Percentiles rank a stretch among this genome's conserved stretches.
phyloP scores from a whole-genome alignment of 176 grass and related monocot genomes.

The Oryza glumipatula region DNA sequence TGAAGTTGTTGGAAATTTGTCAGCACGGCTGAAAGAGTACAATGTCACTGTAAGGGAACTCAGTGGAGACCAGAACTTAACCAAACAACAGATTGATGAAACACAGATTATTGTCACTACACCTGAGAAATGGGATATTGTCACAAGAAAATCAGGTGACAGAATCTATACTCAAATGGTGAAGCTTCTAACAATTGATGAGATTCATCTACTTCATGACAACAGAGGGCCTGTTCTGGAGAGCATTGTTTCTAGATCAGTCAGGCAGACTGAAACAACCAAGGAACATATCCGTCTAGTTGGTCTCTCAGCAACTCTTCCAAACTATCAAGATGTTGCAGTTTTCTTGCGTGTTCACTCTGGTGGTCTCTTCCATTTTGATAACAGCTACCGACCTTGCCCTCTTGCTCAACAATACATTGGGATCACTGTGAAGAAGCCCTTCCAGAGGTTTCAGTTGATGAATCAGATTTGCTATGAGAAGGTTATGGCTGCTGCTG shows the following conservation, averaged over 20 bases:
- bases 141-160: conserved; percentile 94
- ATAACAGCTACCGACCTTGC: conserved; percentile 93
- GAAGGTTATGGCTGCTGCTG: conserved; percentile 85
- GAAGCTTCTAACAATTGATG: conserved; percentile 78
- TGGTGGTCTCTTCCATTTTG: conserved; percentile 82
- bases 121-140: conserved; percentile 98
- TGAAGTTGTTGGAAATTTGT: conserved; percentile 96
- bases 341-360: conserved; percentile 69
- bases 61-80: conserved; percentile 89
- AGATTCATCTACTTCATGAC: conserved; percentile 95
- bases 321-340: conserved; percentile 88
- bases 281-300: conserved; percentile 85
- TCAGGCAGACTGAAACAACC: conserved; percentile 89
- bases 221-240: conserved; percentile 95
- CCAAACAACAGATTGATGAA: conserved; percentile 90
- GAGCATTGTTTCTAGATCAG: conserved; percentile 90
- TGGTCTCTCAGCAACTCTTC: conserved; percentile 86
- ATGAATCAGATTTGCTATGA: conserved; percentile 98
- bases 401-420: conserved; percentile 96
- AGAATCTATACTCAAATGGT: conserved; percentile 93
- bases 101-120: conserved; percentile 98
- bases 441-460: conserved; percentile 86
- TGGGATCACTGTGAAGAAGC: conserved; percentile 88
- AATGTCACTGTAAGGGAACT: conserved; percentile 85
- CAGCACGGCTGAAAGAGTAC: conserved; percentile 56